A percentile compares a stretch with the other conserved stretches of the same genome.
Evolutionary conservation across 805 yeast genomes (phyloP).

Genomic region (Schwanniomyces polymorphus): DNA sequence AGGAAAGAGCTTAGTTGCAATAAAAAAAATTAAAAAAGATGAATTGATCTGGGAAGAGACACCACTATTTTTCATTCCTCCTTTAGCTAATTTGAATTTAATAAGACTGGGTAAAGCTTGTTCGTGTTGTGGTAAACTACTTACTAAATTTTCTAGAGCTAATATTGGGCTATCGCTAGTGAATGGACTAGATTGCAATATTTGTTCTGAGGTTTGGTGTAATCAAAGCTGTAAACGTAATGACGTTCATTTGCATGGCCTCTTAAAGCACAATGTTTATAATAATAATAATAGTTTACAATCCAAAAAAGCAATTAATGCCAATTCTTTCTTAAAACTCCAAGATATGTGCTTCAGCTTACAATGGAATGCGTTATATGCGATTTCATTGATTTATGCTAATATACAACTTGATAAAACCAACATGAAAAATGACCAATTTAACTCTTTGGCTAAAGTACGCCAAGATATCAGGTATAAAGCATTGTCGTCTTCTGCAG

Average conservation of each 20-base stretch:
- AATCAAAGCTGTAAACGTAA: constrained; percentile 55
- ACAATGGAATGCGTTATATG: constrained; percentile 68
- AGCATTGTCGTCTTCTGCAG: constrained; percentile 56
- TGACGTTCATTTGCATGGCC: constrained; percentile 50
- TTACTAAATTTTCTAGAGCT: constrained; percentile 27
- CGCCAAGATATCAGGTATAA: constrained; percentile 64
- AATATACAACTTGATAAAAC: constrained; percentile 42
- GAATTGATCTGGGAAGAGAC: constrained; percentile 61
- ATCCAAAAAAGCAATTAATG: constrained; percentile 38
- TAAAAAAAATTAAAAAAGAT: constrained; percentile 45
- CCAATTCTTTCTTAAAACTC: constrained; percentile 52
- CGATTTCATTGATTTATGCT: constrained; percentile 59
- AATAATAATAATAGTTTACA: constrained; percentile 23
- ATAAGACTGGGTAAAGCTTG: constrained; percentile 68
- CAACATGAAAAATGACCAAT: constrained; percentile 42
- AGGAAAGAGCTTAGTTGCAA: constrained; percentile 57
- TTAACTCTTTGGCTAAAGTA: constrained; percentile 65
- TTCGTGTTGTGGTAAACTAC: constrained; percentile 64
- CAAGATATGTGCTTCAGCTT: constrained; percentile 63
- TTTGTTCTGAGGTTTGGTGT: constrained; percentile 73
- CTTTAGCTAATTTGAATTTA: constrained; percentile 61
- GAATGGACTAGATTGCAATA: constrained; percentile 62
- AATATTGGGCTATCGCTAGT: constrained; percentile 26
- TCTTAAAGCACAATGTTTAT: constrained; percentile 54
- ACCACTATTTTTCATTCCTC: constrained; percentile 63